These are phyloP conservation scores for Suillus luteus DNA, from an alignment of 768 basidiomycete species.

Conservation along the genomic window DNA sequence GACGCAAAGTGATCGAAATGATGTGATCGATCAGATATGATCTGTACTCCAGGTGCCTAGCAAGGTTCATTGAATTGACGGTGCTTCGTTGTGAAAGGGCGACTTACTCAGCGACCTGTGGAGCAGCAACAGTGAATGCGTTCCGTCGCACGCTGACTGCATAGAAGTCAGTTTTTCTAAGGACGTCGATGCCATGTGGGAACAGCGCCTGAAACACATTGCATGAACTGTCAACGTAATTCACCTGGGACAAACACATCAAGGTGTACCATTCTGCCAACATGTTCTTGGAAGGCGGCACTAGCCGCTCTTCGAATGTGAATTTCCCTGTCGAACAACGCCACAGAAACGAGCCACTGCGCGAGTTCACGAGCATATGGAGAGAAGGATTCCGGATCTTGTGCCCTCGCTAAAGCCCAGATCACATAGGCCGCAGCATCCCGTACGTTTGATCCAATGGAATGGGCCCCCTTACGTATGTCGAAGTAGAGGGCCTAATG, in stretches of 20 bases:
- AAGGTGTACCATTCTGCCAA: slow-evolving; percentile 78
- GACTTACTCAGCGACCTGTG: slow-evolving; percentile 83
- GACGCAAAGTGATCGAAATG: slow-evolving; percentile 70
- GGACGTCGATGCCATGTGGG: slow-evolving; percentile 91
- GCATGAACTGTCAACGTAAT: slow-evolving; percentile 19
- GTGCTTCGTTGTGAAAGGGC: slow-evolving; percentile 16
- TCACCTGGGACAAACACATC: slow-evolving; percentile 9
- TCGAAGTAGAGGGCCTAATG: slow-evolving; percentile 88
- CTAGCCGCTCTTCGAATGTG: slow-evolving; percentile 95
- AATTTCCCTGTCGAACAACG: slow-evolving; percentile 91
- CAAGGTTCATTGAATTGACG: slow-evolving; percentile 10
- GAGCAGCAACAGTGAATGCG: slow-evolving; percentile 83
- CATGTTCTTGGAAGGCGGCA: slow-evolving; percentile 96
- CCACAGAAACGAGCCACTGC: slow-evolving; percentile 69
- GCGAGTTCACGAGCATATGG: slow-evolving; percentile 71
- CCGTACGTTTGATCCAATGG: slow-evolving; percentile 91
- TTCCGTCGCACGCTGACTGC: slow-evolving; percentile 84
- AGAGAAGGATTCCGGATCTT: slow-evolving; percentile 56
- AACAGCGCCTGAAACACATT: slow-evolving; percentile 68
- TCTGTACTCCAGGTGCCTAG: slow-evolving; percentile 80
- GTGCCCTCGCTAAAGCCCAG: slow-evolving; percentile 90
- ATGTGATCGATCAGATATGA: slow-evolving; percentile 70
- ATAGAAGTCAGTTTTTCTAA: slow-evolving; percentile 93
- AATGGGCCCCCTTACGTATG: slow-evolving; percentile 87
- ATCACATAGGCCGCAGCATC: slow-evolving; percentile 94